Evolutionary conservation across 2,329 filamentous ascomycete species (phyloP).

Genomic region (Anthostomella pinea): DNA sequence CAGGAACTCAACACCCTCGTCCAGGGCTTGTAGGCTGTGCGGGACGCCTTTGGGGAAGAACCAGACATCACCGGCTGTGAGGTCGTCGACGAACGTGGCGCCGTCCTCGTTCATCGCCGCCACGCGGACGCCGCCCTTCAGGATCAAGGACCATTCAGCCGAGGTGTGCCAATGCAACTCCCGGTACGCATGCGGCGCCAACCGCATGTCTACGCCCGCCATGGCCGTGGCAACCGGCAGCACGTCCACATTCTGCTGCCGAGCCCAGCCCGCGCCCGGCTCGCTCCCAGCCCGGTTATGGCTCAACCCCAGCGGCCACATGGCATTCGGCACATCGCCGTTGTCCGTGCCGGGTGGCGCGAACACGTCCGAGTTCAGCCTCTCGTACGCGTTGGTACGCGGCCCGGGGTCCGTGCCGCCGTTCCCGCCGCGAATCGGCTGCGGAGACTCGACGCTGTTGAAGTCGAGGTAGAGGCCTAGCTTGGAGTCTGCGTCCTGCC

Average conservation of each 20-base stretch:
- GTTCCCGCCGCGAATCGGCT: slow-evolving; percentile 51
- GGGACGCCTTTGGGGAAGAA: slow-evolving; percentile 50
- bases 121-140: slow-evolving; percentile 52
- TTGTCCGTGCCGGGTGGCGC: slow-evolving; percentile 53
- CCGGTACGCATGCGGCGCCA: slow-evolving; percentile 55
- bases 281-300: slow-evolving; percentile 46
- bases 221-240: slow-evolving; percentile 49
- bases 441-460: slow-evolving; percentile 40
- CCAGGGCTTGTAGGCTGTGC: slow-evolving; percentile 53
- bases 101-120: slow-evolving; percentile 52
- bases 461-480: slow-evolving; percentile 55
- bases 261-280: slow-evolving; percentile 48
- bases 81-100: slow-evolving; percentile 44
- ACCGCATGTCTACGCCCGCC: slow-evolving; percentile 59
- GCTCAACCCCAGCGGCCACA: slow-evolving; percentile 54
- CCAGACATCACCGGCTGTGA: slow-evolving; percentile 52
- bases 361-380: slow-evolving; percentile 51
- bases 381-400: slow-evolving; percentile 49
- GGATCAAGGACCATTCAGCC: slow-evolving; percentile 38
- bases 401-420: slow-evolving; percentile 53
- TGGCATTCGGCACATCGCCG: slow-evolving; percentile 43
- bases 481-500: slow-evolving; percentile 48
- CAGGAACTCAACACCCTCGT: slow-evolving; percentile 55
- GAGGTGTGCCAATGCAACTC: slow-evolving; percentile 63
- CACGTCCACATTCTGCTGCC: slow-evolving; percentile 50